phyloP scores from a whole-genome alignment of 257 asterid species.

The Solanum piurae region DNA sequence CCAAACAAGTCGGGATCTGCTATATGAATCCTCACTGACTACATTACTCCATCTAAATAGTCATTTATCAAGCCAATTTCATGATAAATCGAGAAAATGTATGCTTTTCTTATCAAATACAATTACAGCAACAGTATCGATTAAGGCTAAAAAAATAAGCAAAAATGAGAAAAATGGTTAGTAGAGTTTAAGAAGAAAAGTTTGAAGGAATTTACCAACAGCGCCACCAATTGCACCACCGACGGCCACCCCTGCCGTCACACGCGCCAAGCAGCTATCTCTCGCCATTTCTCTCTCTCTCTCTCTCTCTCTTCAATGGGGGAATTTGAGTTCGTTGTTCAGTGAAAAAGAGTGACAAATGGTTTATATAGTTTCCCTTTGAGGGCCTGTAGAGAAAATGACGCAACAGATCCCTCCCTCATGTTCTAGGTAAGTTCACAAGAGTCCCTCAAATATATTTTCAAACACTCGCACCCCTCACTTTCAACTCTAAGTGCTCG shows the following conservation, averaged over 20 bases:
- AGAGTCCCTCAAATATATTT: neutral
- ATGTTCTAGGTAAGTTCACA: neutral
- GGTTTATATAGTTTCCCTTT: neutral
- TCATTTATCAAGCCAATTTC: neutral
- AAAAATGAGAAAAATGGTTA: neutral
- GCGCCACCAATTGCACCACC: conserved; percentile 92
- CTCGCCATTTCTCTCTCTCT: conserved; percentile 36
- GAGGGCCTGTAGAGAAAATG: neutral
- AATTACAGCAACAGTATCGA: neutral
- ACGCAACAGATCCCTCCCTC: neutral
- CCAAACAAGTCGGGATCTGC: neutral
- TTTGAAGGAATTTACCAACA: conserved; percentile 30
- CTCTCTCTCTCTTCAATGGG: neutral
- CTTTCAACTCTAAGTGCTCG: neutral
- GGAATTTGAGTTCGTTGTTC: neutral
- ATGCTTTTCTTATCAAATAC: neutral
- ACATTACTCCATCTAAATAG: neutral
- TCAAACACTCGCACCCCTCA: neutral
- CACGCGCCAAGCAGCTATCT: conserved; percentile 59
- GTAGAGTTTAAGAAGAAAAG: neutral
- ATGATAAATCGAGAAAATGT: neutral
- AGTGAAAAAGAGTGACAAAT: neutral
- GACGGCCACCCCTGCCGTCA: conserved; percentile 58
- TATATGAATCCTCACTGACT: neutral
- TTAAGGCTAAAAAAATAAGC: neutral